These are phyloP conservation scores for Cystofilobasidium bisporidii DNA, from an alignment of 768 basidiomycete species.

Conservation along the genomic window DNA sequence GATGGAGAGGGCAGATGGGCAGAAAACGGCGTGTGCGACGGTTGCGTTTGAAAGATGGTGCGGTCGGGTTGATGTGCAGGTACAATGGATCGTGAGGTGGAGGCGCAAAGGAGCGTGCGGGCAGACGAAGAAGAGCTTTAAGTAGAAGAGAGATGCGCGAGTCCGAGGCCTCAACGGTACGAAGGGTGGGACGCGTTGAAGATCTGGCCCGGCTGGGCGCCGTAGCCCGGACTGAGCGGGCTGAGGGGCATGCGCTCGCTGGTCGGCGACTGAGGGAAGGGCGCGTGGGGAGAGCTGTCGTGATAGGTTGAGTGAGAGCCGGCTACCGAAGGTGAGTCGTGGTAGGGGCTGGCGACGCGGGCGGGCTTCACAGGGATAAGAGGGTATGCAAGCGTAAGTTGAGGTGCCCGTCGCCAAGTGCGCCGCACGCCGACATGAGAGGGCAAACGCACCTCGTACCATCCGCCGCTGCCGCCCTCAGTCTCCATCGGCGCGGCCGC, in stretches of 20 bases:
- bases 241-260: background rate
- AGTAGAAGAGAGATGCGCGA: too few relatives aligned
- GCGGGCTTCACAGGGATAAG: background rate
- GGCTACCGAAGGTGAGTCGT: background rate
- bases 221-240: background rate
- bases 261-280: background rate
- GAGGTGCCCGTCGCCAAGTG: too few relatives aligned
- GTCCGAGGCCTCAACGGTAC: background rate
- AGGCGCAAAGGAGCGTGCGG: too few relatives aligned
- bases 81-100: too few relatives aligned
- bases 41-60: too few relatives aligned
- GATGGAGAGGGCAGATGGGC: too few relatives aligned
- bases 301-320: background rate
- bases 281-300: background rate
- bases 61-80: too few relatives aligned
- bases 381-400: too few relatives aligned
- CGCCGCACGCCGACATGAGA: too few relatives aligned
- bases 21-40: too few relatives aligned
- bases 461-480: background rate
- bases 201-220: slow-evolving; percentile 10
- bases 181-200: slow-evolving; percentile 1
- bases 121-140: too few relatives aligned
- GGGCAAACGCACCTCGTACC: slow-evolving; percentile 5
- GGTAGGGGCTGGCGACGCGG: background rate
- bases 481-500: slow-evolving; percentile 1